These are phyloP conservation scores for Leccinum idahoense DNA, from an alignment of 1,284 basidiomycete genomes.

Conservation along the genomic window DNA sequence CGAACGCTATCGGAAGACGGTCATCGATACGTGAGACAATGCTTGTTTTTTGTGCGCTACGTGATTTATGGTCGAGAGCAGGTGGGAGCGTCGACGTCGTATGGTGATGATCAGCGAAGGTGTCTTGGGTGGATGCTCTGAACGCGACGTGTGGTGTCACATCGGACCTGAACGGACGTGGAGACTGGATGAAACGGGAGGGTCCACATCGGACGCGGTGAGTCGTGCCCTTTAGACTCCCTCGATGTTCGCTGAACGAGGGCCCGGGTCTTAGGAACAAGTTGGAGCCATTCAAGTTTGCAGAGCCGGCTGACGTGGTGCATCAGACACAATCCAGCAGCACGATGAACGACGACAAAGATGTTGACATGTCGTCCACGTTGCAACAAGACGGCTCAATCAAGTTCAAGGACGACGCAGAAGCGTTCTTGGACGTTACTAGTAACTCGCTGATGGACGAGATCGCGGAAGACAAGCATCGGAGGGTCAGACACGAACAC, in stretches of 20 bases:
- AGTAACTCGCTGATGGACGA: conserved; percentile 57
- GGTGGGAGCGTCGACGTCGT: conserved; percentile 58
- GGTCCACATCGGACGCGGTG: conserved; percentile 81
- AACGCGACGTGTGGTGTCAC: conserved; percentile 78
- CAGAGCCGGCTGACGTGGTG: conserved; percentile 29
- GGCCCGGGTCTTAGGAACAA: conserved; percentile 51
- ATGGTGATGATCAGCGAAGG: conserved; percentile 58
- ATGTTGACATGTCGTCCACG: conserved; percentile 15
- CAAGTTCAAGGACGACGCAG: conserved; percentile 16
- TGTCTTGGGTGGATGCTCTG: conserved; percentile 53
- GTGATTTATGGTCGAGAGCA: too few species aligned
- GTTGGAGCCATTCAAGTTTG: conserved; percentile 37
- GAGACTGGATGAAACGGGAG: conserved; percentile 81
- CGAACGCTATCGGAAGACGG: too few species aligned
- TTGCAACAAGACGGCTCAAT: conserved; percentile 13
- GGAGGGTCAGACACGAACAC: conserved; percentile 77
- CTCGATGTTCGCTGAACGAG: background rate
- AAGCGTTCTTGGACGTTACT: conserved; percentile 13
- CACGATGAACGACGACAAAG: conserved; percentile 7
- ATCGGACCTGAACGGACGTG: conserved; percentile 49
- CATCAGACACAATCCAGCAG: background rate
- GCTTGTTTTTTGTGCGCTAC: background rate
- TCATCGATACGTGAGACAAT: background rate
- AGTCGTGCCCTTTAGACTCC: background rate
- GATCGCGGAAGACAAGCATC: conserved; percentile 71